These are phyloP conservation scores for Populus hybrid DNA, from an alignment of 441 rosid genomes.

Conservation along the genomic window DNA sequence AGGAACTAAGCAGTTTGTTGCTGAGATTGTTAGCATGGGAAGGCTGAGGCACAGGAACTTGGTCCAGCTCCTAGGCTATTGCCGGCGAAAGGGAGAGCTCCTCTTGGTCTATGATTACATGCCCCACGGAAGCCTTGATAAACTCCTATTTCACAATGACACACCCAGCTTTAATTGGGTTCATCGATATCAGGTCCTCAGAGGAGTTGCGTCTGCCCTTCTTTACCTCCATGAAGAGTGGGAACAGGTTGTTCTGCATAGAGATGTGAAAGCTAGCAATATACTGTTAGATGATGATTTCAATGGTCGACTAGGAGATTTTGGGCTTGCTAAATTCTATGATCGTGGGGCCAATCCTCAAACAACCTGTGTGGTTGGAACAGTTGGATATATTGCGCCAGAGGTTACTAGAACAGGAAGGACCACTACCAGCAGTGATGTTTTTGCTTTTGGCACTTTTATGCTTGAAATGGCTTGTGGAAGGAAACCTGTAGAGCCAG, in stretches of 20 bases:
- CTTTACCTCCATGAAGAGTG: conserved; percentile 42
- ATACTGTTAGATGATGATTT: conserved; percentile 30
- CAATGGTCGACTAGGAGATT: conserved; percentile 40
- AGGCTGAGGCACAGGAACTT: conserved; percentile 35
- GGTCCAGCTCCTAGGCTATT: conserved; percentile 37
- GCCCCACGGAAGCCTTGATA: conserved; percentile 41
- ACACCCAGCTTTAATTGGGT: conserved; percentile 25
- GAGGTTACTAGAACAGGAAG: conserved; percentile 50
- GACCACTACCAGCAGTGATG: conserved; percentile 49
- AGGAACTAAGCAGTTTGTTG: conserved; percentile 33
- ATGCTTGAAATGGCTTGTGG: conserved; percentile 67
- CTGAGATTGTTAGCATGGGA: conserved; percentile 31
- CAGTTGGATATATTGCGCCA: conserved; percentile 39
- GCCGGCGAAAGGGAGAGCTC: conserved; percentile 33
- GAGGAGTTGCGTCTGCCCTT: conserved; percentile 32
- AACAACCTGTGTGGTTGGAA: conserved; percentile 35
- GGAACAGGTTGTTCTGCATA: conserved; percentile 40
- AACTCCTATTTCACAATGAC: conserved; percentile 20
- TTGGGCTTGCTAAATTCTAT: conserved; percentile 35
- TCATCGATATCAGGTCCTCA: conserved; percentile 27
- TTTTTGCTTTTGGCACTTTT: conserved; percentile 59
- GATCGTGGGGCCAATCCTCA: conserved; percentile 28
- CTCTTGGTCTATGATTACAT: conserved; percentile 37
- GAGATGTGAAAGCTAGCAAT: conserved; percentile 36
- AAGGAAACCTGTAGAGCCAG: conserved; percentile 48